A percentile compares a stretch with the other conserved stretches of the same genome.
phyloP scores from a whole-genome alignment of 345 rosid genomes.

The Sisymbrium irio region DNA sequence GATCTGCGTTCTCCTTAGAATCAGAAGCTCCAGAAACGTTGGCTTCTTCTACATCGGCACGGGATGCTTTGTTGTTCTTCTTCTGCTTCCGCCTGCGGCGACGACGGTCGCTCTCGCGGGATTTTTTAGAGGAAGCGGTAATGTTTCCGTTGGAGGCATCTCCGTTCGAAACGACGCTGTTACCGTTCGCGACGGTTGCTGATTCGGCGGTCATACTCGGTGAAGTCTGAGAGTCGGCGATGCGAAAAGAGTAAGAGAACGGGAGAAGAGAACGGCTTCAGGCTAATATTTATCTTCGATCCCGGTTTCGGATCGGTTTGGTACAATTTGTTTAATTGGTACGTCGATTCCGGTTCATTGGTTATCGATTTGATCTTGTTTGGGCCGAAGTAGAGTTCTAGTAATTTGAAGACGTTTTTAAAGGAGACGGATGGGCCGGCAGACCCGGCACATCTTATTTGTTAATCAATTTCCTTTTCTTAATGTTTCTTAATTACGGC shows the following conservation, averaged over 20 bases:
- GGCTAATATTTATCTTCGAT: neutral
- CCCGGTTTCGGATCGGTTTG: neutral
- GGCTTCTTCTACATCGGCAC: slow-evolving; percentile 32
- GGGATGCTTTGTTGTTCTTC: slow-evolving; percentile 57
- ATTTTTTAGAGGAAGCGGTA: slow-evolving; percentile 46
- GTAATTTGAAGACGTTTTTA: neutral
- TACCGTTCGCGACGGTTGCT: slow-evolving; percentile 36
- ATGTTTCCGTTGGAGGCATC: slow-evolving; percentile 42
- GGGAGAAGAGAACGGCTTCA: neutral
- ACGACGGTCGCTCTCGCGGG: slow-evolving; percentile 84
- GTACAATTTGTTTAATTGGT: neutral
- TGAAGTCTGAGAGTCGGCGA: neutral
- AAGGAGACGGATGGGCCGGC: neutral
- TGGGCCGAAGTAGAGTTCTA: neutral
- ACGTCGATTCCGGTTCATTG: neutral
- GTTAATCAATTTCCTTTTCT: too few species aligned
- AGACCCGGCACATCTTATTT: neutral
- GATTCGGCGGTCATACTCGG: slow-evolving; percentile 29
- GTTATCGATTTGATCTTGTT: neutral
- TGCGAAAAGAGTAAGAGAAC: neutral
- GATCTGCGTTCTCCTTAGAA: slow-evolving; percentile 52
- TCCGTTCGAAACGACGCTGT: slow-evolving; percentile 49
- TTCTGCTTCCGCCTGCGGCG: slow-evolving; percentile 99
- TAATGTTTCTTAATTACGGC: too few species aligned
- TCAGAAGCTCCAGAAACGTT: slow-evolving; percentile 46